Evolutionary conservation across 2,329 filamentous ascomycete species (phyloP).

Genomic region (Talaromyces piceae): DNA sequence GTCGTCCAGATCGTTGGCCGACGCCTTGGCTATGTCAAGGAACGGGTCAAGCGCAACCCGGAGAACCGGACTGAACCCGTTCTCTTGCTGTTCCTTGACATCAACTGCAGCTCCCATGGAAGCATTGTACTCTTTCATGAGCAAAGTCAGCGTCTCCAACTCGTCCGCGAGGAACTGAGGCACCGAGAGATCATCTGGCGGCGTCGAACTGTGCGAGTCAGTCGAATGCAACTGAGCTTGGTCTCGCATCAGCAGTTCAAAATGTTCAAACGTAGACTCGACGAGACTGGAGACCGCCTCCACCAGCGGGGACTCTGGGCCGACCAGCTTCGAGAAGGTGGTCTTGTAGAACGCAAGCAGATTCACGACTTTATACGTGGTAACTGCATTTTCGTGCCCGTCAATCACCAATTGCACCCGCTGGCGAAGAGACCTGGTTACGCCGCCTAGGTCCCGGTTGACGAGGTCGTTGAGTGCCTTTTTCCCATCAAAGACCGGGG

Average conservation of each 20-base stretch:
- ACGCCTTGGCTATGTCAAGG: constrained; percentile 56
- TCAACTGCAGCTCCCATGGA: constrained; percentile 50
- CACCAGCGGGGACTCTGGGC: constrained; percentile 59
- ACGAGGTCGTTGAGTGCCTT: constrained; percentile 80
- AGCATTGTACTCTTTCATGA: constrained; percentile 82
- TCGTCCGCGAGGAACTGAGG: constrained; percentile 76
- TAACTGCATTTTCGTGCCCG: constrained; percentile 79
- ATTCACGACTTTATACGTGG: constrained; percentile 85
- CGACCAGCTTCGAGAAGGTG: constrained; percentile 76
- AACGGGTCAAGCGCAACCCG: constrained; percentile 80
- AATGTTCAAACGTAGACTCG: constrained; percentile 71
- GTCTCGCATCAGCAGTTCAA: constrained; percentile 72
- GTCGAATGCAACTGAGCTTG: constrained; percentile 58
- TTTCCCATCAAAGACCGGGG: constrained; percentile 62
- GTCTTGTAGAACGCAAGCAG: constrained; percentile 80
- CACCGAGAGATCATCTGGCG: constrained; percentile 64
- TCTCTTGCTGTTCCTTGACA: constrained; percentile 51
- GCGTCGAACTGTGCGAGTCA: constrained; percentile 62
- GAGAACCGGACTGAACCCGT: constrained; percentile 67
- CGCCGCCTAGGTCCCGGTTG: constrained; percentile 74
- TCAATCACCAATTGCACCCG: constrained; percentile 87
- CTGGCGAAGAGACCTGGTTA: constrained; percentile 76
- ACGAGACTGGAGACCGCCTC: constrained; percentile 63
- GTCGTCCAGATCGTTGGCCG: constrained; percentile 35
- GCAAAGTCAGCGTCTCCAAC: constrained; percentile 65